These are phyloP conservation scores for Cladobotryum mycophilum DNA, from an alignment of 2,329 filamentous ascomycete species.

Conservation along the genomic window DNA sequence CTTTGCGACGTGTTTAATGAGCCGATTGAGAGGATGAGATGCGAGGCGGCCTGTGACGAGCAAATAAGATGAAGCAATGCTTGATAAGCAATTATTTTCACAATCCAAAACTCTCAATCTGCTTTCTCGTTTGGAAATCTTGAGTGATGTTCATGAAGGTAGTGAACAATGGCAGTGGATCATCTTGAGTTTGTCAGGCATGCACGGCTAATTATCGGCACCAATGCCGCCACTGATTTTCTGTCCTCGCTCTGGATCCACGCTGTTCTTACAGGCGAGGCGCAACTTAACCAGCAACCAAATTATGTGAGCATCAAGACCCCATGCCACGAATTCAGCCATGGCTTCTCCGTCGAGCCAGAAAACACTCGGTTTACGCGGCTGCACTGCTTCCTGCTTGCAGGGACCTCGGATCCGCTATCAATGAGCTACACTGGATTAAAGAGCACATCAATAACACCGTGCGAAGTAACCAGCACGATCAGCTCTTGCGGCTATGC, in stretches of 20 bases:
- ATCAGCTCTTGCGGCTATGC: constrained; percentile 37
- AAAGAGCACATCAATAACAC: constrained; percentile 47
- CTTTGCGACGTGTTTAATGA: background rate
- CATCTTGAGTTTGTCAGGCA: background rate
- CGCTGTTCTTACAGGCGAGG: background rate
- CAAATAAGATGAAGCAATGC: background rate
- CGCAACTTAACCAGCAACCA: background rate
- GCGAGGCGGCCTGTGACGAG: too few species aligned
- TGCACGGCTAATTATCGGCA: constrained; percentile 6
- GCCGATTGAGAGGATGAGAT: background rate
- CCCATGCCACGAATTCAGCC: constrained; percentile 60
- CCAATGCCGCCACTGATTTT: background rate
- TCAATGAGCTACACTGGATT: constrained; percentile 69
- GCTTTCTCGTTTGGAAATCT: background rate
- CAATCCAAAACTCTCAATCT: constrained; percentile 11
- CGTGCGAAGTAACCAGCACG: constrained; percentile 8
- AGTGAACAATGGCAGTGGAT: background rate
- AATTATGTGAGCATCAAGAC: background rate
- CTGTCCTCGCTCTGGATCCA: background rate
- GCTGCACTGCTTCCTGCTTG: constrained; percentile 58
- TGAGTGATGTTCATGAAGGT: background rate
- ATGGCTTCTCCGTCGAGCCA: constrained; percentile 48
- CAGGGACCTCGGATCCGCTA: constrained; percentile 55
- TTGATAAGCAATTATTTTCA: background rate
- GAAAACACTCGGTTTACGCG: constrained; percentile 48